Conservation (phyloP, 176 grass and related monocot genomes). For the Raddia distichophylla region DNA sequence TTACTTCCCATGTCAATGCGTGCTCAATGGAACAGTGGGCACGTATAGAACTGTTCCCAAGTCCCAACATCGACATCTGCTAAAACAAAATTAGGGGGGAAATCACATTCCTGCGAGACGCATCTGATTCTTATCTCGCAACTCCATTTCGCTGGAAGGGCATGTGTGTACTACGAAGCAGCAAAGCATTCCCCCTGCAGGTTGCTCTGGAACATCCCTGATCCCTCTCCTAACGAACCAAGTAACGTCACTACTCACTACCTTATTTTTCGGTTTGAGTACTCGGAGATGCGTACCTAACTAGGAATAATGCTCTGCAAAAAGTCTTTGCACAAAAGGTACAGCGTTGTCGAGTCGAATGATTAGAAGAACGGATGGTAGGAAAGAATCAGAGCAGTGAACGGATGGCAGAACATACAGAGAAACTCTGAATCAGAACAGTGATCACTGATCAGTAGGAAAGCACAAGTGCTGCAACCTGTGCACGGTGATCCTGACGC, state of each 20-base stretch:
- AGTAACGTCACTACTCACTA: not conserved
- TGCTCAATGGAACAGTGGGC: not conserved
- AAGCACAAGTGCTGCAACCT: not conserved
- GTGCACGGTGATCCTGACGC: not conserved
- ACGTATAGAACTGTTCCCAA: not conserved
- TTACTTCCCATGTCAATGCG: too few relatives aligned
- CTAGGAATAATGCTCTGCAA: not conserved
- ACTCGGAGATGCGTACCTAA: not conserved
- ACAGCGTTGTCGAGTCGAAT: not conserved
- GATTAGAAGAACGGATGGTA: not conserved
- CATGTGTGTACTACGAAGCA: not conserved
- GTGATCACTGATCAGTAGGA: not conserved
- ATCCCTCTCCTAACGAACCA: conserved; percentile 19
- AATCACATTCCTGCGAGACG: not conserved
- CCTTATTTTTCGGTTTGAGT: not conserved
- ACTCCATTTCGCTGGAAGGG: not conserved
- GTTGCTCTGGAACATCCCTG: not conserved
- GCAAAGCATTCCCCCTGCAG: not conserved
- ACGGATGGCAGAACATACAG: not conserved
- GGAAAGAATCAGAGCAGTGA: not conserved
- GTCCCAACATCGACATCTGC: too few relatives aligned
- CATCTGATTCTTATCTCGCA: not conserved
- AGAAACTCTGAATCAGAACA: not conserved
- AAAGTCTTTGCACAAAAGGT: not conserved
- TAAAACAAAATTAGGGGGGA: not conserved